Evolutionary conservation across 176 grass and related monocot species (phyloP), one percentile per base, ranked within the genome.

Genomic region (Musa itinerans): DNA sequence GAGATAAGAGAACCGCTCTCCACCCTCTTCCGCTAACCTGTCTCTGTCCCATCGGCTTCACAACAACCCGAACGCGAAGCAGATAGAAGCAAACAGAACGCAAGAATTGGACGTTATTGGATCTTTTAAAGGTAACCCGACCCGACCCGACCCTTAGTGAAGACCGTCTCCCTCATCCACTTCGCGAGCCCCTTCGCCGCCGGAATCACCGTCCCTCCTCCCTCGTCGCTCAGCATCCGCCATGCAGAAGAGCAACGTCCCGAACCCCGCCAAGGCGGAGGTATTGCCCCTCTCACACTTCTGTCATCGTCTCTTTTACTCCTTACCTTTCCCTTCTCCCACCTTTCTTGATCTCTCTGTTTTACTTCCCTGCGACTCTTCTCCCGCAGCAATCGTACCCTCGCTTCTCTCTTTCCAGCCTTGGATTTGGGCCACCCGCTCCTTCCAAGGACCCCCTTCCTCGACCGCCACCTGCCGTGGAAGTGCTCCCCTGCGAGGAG

Each of bases 351-450:
- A 12, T 25, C 34, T 29, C 34, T 19, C 34, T 50, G 49, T 29
- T n/a, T 68, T 2, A n/a, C 20, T n/a, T 20, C 9, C 2, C 19
- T 50, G n/a, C 11, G 34, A 43, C 34, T 2, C 13, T 70, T 26
- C 63, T 26, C 11, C 68, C 1, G 25, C 68, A 77, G 75, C 49
- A 77, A 52, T 52, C 24, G 20, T 74, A 79, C 62, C 76, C 91
- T 26, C 66, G 82, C 27, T 96, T 96, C 85, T 88, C 85, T 48
- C 85, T 88, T 68, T 87, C 89, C 27, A 96, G 79, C 14, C 53
- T 83, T 17, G 78, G 81, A 0, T 90, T 88, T 50, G 89, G 88
- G 0, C 85, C 88, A 22, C 57, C 78, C 56, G 70, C 63, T 23
- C 54, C 79, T 9, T 67, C 81, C 14, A 61, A 77, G 19, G 53